Percentiles rank a stretch among this genome's conserved stretches.
Conservation (phyloP, 192 early-diverging fungal species). For the Rhizophagus clarus region DNA sequence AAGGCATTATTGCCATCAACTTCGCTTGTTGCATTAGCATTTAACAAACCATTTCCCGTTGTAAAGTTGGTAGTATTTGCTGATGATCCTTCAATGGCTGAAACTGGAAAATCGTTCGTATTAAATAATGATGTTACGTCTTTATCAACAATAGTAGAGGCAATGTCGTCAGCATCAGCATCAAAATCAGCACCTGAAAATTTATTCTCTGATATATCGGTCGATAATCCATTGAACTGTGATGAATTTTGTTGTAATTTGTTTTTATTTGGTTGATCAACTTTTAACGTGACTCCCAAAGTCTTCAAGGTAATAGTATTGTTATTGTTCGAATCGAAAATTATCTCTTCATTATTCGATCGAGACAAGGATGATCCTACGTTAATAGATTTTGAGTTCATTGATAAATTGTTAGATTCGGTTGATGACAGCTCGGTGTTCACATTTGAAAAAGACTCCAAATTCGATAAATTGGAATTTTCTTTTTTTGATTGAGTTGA, state of each 20-base stretch:
- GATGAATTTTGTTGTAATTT: neutral
- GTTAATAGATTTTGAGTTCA: neutral
- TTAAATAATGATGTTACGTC: neutral
- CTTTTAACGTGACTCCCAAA: neutral
- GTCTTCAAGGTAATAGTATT: neutral
- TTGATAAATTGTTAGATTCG: too few relatives aligned
- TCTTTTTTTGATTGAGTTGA: neutral
- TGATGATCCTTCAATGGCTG: neutral
- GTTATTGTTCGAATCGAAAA: neutral
- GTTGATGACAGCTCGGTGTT: too few relatives aligned
- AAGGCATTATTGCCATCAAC: neutral
- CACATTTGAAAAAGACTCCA: too few relatives aligned
- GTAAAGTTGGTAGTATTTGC: too few relatives aligned
- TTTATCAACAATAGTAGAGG: neutral
- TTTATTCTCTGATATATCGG: neutral
- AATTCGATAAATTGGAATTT: too few relatives aligned
- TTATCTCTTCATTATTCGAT: neutral
- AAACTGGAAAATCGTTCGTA: neutral
- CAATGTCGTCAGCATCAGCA: too few relatives aligned
- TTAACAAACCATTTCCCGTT: neutral
- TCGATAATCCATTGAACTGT: neutral
- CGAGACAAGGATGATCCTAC: too few relatives aligned
- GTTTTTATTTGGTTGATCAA: neutral
- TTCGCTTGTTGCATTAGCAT: neutral
- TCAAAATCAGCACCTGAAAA: too few relatives aligned